A percentile compares a stretch with the other conserved stretches of the same genome.
Evolutionary conservation across 176 grass and related monocot genomes (phyloP).

Genomic region (Avena atlantica): DNA sequence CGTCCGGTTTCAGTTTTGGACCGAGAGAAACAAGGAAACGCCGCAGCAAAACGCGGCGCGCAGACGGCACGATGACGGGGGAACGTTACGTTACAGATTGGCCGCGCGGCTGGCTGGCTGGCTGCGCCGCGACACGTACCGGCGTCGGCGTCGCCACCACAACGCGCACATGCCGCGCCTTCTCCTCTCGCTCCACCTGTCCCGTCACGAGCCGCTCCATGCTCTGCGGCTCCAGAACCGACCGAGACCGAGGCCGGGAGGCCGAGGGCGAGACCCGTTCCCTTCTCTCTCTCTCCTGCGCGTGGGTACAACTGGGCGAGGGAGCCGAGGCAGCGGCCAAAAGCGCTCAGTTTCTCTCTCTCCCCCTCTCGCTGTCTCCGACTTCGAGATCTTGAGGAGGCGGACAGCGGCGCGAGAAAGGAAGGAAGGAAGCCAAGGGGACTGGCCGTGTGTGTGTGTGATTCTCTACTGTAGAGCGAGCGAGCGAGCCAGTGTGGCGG

Average conservation of each 20-base stretch:
- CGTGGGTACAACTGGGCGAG: constrained; percentile 26
- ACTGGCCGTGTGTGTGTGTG: neutral
- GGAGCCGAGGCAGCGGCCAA: constrained; percentile 30
- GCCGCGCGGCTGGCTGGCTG: neutral
- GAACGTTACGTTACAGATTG: neutral
- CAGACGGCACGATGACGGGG: neutral
- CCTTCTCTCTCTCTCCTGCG: neutral
- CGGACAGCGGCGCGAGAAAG: neutral
- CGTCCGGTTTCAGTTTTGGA: neutral
- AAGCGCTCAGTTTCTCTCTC: neutral
- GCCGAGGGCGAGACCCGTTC: too few species aligned
- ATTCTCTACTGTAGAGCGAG: constrained; percentile 29
- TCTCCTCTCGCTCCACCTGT: constrained; percentile 45
- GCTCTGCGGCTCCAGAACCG: neutral
- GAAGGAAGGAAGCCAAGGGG: neutral
- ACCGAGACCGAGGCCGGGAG: neutral
- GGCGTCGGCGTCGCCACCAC: constrained; percentile 30
- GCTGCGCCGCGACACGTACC: constrained; percentile 39
- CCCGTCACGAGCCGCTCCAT: constrained; percentile 23
- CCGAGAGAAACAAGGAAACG: neutral
- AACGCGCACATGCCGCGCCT: constrained; percentile 41
- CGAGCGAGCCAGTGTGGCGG: constrained; percentile 17
- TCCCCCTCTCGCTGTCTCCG: neutral
- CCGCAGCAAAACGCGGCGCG: neutral
- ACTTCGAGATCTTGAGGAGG: constrained; percentile 44